These are phyloP conservation scores for Talaromyces ruber DNA, from an alignment of 495 filamentous ascomycete species.

Conservation along the genomic window DNA sequence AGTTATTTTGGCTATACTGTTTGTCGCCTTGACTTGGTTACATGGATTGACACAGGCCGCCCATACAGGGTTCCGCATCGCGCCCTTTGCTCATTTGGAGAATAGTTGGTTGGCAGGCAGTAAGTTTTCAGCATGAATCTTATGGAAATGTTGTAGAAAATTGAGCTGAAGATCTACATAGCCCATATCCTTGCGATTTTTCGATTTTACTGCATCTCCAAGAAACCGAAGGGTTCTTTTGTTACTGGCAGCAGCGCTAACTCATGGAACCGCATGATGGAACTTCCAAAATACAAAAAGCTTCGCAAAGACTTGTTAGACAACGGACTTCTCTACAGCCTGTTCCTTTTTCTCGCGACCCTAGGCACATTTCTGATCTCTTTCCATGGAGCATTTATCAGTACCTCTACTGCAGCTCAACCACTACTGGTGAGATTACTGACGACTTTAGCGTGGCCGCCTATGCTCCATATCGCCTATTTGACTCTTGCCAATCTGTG, in stretches of 20 bases:
- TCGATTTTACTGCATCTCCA: slow-evolving; percentile 21
- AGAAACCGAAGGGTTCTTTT: slow-evolving; percentile 27
- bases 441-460: slow-evolving; percentile 19
- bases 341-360: slow-evolving; percentile 12
- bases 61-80: slow-evolving; percentile 11
- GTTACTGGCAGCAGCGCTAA: slow-evolving; percentile 29
- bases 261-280: slow-evolving; percentile 15
- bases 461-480: slow-evolving; percentile 20
- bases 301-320: slow-evolving; percentile 13
- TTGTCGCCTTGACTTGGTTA: slow-evolving; percentile 17
- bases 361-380: slow-evolving; percentile 6
- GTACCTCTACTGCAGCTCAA: neutral
- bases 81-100: slow-evolving; percentile 22
- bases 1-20: slow-evolving; percentile 9
- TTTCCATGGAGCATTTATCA: neutral
- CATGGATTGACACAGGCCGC: slow-evolving; percentile 18
- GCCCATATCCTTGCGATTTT: slow-evolving; percentile 20
- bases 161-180: slow-evolving; percentile 6
- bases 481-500: slow-evolving; percentile 15
- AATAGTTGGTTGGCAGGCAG: slow-evolving; percentile 24
- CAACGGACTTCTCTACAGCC: slow-evolving; percentile 17
- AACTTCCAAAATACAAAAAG: slow-evolving; percentile 4
- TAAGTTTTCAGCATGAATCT: neutral
- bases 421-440: slow-evolving; percentile 5
- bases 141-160: slow-evolving; percentile 6